phyloP scores from a whole-genome alignment of 495 filamentous ascomycete genomes.

The Margaritispora aquatica region DNA sequence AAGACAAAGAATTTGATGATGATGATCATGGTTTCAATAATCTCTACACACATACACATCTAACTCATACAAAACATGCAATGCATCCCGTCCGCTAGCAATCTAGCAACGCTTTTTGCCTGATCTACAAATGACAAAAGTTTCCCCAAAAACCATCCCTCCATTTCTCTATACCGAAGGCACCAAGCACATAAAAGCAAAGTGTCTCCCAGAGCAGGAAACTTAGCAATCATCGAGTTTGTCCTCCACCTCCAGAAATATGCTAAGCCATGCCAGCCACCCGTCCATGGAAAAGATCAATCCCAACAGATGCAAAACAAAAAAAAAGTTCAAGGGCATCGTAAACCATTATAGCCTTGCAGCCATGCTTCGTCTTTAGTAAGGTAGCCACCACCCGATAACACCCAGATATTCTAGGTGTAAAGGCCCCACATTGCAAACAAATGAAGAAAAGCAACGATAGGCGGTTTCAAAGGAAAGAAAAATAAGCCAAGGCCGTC shows the following conservation, averaged over 20 bases:
- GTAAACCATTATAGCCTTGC: conserved; percentile 6
- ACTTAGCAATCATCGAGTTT: not conserved
- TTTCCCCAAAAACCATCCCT: not conserved
- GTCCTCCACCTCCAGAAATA: not conserved
- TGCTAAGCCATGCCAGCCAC: not conserved
- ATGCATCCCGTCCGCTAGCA: not conserved
- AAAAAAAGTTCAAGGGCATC: not conserved
- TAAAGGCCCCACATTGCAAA: not conserved
- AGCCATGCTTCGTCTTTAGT: not conserved
- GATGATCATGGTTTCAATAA: no score
- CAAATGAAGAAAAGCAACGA: not conserved
- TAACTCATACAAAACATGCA: not conserved
- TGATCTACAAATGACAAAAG: not conserved
- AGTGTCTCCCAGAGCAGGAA: no score
- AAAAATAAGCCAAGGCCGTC: conserved; percentile 3
- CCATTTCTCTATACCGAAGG: not conserved
- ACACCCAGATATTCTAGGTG: not conserved
- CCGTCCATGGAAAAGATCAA: not conserved
- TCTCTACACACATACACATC: no score
- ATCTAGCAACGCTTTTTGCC: not conserved
- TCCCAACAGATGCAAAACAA: not conserved
- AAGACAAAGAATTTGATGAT: no score
- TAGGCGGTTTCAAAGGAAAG: not conserved
- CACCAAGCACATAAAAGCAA: not conserved
- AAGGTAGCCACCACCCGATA: not conserved